Percentiles rank a stretch among this genome's conserved stretches.
These are phyloP conservation scores for Brettanomyces bruxellensis DNA, from an alignment of 805 yeast genomes.

Conservation along the genomic window DNA sequence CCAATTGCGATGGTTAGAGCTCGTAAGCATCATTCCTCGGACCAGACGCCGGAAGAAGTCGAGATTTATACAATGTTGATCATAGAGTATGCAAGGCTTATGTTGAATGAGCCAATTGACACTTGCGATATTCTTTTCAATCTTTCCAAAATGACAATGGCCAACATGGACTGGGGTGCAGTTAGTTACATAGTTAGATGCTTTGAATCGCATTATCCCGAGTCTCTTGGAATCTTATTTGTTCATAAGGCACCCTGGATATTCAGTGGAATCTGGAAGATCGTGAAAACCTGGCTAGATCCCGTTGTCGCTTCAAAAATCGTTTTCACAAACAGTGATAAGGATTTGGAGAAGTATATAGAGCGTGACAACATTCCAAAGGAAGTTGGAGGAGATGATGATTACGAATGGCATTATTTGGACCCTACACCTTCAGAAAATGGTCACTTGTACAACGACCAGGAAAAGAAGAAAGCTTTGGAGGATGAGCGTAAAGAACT, in stretches of 20 bases:
- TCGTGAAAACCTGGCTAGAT: constrained; percentile 89
- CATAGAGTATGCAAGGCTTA: constrained; percentile 76
- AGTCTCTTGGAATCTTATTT: constrained; percentile 73
- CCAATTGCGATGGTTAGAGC: constrained; percentile 82
- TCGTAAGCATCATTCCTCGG: constrained; percentile 59
- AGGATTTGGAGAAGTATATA: constrained; percentile 60
- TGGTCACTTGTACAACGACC: constrained; percentile 34
- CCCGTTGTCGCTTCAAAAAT: constrained; percentile 94
- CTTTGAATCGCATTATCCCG: constrained; percentile 96
- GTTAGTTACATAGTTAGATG: constrained; percentile 83
- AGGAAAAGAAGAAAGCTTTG: constrained; percentile 34
- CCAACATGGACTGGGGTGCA: constrained; percentile 89
- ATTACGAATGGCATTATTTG: constrained; percentile 47
- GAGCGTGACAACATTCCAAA: constrained; percentile 53
- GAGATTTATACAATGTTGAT: constrained; percentile 65
- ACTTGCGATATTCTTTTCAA: constrained; percentile 82
- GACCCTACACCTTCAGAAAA: constrained; percentile 57
- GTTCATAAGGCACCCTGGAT: constrained; percentile 97
- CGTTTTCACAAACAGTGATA: constrained; percentile 61
- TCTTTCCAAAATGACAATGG: constrained; percentile 72
- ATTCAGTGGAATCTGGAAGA: constrained; percentile 89
- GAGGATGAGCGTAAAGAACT: constrained; percentile 45
- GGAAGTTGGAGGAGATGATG: constrained; percentile 67
- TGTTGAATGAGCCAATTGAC: constrained; percentile 67
- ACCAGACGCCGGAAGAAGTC: constrained; percentile 61